Conservation (phyloP, 2,329 filamentous ascomycete genomes). For the Ampelomyces quisqualis region DNA sequence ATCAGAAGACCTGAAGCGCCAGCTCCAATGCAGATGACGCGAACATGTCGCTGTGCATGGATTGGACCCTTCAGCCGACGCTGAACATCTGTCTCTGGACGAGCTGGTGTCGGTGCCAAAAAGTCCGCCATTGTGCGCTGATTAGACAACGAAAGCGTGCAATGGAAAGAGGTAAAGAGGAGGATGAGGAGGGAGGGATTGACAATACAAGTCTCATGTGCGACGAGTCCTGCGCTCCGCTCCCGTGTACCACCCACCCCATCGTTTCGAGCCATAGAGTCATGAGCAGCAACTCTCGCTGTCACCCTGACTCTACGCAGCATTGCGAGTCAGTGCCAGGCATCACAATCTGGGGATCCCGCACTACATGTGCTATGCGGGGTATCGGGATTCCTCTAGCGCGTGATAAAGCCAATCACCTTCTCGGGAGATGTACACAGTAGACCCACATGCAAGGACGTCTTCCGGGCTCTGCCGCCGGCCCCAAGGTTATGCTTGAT, state of each 20-base stretch:
- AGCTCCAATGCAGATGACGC: slow-evolving; percentile 50
- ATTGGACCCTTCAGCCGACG: slow-evolving; percentile 34
- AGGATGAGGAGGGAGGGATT: neutral
- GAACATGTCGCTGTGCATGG: slow-evolving; percentile 40
- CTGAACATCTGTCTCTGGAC: slow-evolving; percentile 28
- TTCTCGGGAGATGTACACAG: neutral
- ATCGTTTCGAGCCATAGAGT: slow-evolving; percentile 6
- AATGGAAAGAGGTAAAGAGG: neutral
- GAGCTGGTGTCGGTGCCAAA: slow-evolving; percentile 25
- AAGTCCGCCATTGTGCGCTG: slow-evolving; percentile 27
- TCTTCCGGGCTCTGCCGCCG: too few relatives aligned
- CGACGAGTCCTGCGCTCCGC: neutral
- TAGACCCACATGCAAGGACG: too few relatives aligned
- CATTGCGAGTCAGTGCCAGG: slow-evolving; percentile 11
- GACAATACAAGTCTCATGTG: neutral
- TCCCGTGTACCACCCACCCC: neutral
- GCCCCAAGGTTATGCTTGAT: too few relatives aligned
- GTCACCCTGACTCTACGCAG: neutral
- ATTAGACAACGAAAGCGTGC: too few relatives aligned
- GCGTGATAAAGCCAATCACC: neutral
- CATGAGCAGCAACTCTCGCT: slow-evolving; percentile 2
- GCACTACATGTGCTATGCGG: slow-evolving; percentile 3
- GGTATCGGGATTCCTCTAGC: neutral
- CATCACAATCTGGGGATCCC: slow-evolving; percentile 5
- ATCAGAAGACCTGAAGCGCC: slow-evolving; percentile 52